Conservation (phyloP, 2,329 filamentous ascomycete genomes). For the Ceratocystiopsis sp. region DNA sequence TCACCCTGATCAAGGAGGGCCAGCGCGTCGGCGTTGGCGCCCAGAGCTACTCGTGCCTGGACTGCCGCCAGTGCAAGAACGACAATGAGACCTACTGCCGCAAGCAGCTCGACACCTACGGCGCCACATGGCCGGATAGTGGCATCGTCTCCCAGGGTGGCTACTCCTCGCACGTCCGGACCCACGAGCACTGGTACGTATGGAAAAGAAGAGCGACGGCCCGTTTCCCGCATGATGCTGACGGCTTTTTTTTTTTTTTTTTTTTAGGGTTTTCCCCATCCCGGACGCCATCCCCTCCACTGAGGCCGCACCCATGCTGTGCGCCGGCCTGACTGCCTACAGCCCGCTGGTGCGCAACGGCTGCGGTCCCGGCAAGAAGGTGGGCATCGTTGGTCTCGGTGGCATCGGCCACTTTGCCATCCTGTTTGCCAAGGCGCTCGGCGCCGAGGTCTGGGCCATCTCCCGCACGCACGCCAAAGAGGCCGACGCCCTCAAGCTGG, state of each 20-base stretch:
- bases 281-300: constrained; percentile 49
- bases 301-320: constrained; percentile 64
- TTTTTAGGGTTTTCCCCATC: constrained; percentile 46
- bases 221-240: too few relatives aligned
- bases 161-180: constrained; percentile 20
- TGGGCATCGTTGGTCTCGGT: constrained; percentile 57
- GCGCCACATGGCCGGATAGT: constrained; percentile 29
- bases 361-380: constrained; percentile 60
- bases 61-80: constrained; percentile 47
- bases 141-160: constrained; percentile 44
- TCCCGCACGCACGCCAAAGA: constrained; percentile 43
- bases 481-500: constrained; percentile 39
- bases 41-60: constrained; percentile 46
- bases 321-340: constrained; percentile 68
- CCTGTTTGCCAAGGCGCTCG: constrained; percentile 50
- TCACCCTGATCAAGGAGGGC: constrained; percentile 40
- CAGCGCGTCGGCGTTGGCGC: constrained; percentile 54
- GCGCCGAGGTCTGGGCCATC: constrained; percentile 45
- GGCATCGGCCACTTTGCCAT: constrained; percentile 57
- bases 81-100: constrained; percentile 53
- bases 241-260: too few relatives aligned
- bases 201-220: background rate
- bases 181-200: constrained; percentile 54
- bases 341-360: constrained; percentile 63
- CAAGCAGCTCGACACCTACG: constrained; percentile 44